Evolutionary conservation across 345 rosid genomes (phyloP).

Genomic region (Barbarea vulgaris): DNA sequence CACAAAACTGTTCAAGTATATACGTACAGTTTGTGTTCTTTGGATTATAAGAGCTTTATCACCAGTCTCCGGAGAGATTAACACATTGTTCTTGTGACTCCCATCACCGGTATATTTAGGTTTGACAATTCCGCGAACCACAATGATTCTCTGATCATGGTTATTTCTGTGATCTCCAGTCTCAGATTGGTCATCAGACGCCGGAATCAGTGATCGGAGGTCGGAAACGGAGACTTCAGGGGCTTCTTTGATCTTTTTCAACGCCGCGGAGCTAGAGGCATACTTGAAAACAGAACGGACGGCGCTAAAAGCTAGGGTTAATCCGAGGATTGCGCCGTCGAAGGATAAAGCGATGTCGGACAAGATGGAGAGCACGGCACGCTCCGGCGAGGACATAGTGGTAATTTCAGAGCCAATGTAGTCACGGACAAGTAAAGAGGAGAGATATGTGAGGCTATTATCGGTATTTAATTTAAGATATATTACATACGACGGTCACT

Average conservation of each 20-base stretch:
- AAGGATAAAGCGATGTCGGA: constrained; percentile 71
- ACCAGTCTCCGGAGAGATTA: constrained; percentile 71
- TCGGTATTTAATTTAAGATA: constrained; percentile 2
- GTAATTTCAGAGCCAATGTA: background rate
- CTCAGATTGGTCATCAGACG: constrained; percentile 26
- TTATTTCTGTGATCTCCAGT: background rate
- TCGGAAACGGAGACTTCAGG: constrained; percentile 60
- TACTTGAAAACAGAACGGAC: constrained; percentile 55
- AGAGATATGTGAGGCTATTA: constrained; percentile 1
- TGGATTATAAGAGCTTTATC: constrained; percentile 84
- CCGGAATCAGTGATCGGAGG: constrained; percentile 60
- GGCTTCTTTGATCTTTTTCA: constrained; percentile 54
- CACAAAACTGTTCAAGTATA: background rate
- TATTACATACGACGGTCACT: background rate
- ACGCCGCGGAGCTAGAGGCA: constrained; percentile 56
- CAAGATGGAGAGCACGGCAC: constrained; percentile 53
- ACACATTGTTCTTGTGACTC: constrained; percentile 44
- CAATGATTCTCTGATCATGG: constrained; percentile 50
- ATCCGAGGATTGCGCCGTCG: constrained; percentile 89
- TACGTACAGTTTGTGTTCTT: constrained; percentile 73
- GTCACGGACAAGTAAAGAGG: background rate
- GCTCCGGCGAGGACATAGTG: constrained; percentile 77
- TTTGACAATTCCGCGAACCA: constrained; percentile 70
- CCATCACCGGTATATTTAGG: constrained; percentile 51
- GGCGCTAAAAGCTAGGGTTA: constrained; percentile 67